phyloP scores from a whole-genome alignment of 805 yeast genomes.

The Wickerhamomyces ciferrii region DNA sequence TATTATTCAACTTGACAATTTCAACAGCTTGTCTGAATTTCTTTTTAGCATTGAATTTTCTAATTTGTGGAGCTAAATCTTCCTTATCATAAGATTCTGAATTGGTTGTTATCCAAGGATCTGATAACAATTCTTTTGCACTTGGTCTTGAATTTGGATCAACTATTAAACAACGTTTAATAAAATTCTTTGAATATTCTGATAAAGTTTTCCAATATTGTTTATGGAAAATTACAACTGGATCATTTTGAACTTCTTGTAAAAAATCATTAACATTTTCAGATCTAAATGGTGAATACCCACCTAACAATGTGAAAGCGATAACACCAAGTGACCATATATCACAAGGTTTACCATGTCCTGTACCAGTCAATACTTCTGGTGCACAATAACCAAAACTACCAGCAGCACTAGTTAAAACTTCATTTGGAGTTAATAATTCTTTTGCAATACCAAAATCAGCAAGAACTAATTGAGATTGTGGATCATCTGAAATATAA shows the following conservation, averaged over 20 bases:
- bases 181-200: slow-evolving; percentile 74
- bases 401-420: slow-evolving; percentile 74
- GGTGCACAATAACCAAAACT: slow-evolving; percentile 98
- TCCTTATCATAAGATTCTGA: slow-evolving; percentile 37
- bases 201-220: slow-evolving; percentile 84
- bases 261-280: slow-evolving; percentile 79
- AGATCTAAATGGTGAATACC: slow-evolving; percentile 87
- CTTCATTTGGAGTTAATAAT: slow-evolving; percentile 52
- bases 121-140: slow-evolving; percentile 54
- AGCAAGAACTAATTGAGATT: slow-evolving; percentile 78
- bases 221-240: slow-evolving; percentile 79
- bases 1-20: slow-evolving; percentile 74
- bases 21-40: slow-evolving; percentile 85
- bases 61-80: slow-evolving; percentile 78
- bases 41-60: slow-evolving; percentile 75
- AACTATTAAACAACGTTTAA: slow-evolving; percentile 61
- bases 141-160: slow-evolving; percentile 69
- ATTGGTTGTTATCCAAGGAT: slow-evolving; percentile 67
- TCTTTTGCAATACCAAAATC: slow-evolving; percentile 95
- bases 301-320: slow-evolving; percentile 83
- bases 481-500: slow-evolving; percentile 50
- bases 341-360: slow-evolving; percentile 95
- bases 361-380: slow-evolving; percentile 73
- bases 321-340: slow-evolving; percentile 95
- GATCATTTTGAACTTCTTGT: slow-evolving; percentile 65